These are phyloP conservation scores for Cyclotella baltica DNA, from an alignment of 108 stramenopile species.

Conservation along the genomic window DNA sequence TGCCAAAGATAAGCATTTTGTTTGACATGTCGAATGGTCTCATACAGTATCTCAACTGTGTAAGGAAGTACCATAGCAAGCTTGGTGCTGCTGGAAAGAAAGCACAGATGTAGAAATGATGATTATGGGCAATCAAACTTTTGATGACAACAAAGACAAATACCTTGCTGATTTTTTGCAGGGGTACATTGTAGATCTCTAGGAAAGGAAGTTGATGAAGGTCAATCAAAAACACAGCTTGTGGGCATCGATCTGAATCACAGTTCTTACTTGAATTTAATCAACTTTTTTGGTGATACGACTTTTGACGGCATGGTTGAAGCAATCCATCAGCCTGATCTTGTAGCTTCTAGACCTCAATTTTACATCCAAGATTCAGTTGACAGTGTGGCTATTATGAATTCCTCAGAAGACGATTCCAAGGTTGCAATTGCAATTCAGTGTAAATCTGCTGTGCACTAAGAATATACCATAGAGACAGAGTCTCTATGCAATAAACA, in stretches of 20 bases:
- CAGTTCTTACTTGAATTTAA: not conserved
- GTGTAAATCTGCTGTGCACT: not conserved
- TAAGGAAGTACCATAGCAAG: not conserved
- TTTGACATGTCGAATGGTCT: not conserved
- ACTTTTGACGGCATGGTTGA: not conserved
- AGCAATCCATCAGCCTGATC: conserved; percentile 1
- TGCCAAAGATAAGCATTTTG: not conserved
- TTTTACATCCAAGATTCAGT: not conserved
- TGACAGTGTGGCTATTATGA: conserved; percentile 4
- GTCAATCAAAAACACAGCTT: not conserved
- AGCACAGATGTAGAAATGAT: not conserved
- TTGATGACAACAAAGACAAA: not conserved
- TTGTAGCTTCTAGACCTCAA: not conserved
- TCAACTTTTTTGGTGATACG: not conserved
- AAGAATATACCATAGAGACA: not conserved
- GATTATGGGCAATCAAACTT: not conserved
- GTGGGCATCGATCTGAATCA: not conserved
- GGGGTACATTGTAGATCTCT: not conserved
- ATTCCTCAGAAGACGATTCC: not conserved
- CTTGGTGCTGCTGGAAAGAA: not conserved
- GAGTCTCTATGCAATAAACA: not conserved
- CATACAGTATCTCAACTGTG: not conserved
- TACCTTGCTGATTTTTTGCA: not conserved
- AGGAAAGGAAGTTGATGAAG: not conserved
- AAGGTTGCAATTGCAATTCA: not conserved